These are phyloP conservation scores for Cyclocybe cylindracea DNA, from an alignment of 768 basidiomycete genomes.

Conservation along the genomic window DNA sequence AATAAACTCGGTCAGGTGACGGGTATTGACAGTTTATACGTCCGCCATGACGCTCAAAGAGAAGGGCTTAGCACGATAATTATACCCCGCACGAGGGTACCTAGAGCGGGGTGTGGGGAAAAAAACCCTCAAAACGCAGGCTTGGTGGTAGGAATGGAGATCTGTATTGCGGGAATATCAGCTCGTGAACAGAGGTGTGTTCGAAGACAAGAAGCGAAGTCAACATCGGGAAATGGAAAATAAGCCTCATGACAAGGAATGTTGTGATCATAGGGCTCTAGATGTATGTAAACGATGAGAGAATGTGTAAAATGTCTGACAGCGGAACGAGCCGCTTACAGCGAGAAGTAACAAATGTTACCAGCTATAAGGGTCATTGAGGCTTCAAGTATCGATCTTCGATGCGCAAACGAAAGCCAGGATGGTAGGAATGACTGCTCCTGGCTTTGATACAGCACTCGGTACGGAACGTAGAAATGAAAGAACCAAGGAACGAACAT, in stretches of 20 bases:
- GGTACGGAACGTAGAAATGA: constrained; percentile 8
- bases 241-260: not conserved
- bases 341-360: constrained; percentile 15
- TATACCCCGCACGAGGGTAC: too few relatives aligned
- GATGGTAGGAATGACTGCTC: constrained; percentile 27
- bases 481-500: constrained; percentile 3
- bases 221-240: not conserved
- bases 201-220: not conserved
- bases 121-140: too few relatives aligned
- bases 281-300: not conserved
- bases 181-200: not conserved
- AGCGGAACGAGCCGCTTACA: constrained; percentile 69
- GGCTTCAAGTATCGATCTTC: constrained; percentile 54
- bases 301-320: constrained; percentile 42
- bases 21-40: not conserved
- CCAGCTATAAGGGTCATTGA: constrained; percentile 48
- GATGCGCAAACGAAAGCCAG: constrained; percentile 35
- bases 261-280: not conserved
- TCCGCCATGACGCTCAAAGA: too few relatives aligned
- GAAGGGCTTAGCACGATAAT: too few relatives aligned
- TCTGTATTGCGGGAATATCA: not conserved
- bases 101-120: too few relatives aligned
- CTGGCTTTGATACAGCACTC: not conserved
- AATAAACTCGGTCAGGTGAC: constrained; percentile 10
- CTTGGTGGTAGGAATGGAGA: not conserved